phyloP scores from a whole-genome alignment of 805 yeast species.

The Nakazawaea laoshanensis region DNA sequence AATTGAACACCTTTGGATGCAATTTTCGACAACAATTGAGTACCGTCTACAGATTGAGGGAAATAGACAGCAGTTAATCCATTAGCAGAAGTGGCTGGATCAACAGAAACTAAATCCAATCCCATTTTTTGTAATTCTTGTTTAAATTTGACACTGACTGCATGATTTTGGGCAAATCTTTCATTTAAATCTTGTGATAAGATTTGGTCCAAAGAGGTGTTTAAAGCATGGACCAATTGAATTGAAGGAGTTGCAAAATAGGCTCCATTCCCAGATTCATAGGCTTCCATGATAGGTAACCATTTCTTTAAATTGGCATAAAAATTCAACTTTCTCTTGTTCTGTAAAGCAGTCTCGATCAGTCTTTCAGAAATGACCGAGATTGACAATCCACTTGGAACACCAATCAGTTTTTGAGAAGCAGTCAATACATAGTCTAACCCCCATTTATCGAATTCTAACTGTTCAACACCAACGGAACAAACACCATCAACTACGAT shows the following conservation, averaged over 20 bases:
- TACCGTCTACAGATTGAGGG: constrained; percentile 66
- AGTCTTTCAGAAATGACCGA: constrained; percentile 74
- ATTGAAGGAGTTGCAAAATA: constrained; percentile 98
- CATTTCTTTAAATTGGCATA: constrained; percentile 74
- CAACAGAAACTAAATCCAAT: constrained; percentile 58
- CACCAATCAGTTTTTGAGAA: constrained; percentile 93
- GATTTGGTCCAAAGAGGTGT: constrained; percentile 68
- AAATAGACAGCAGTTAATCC: constrained; percentile 82
- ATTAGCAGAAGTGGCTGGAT: constrained; percentile 61
- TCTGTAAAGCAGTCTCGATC: constrained; percentile 44
- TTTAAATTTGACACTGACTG: constrained; percentile 62
- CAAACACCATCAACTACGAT: constrained; percentile 92
- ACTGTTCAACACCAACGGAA: constrained; percentile 81
- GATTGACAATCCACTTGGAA: constrained; percentile 85
- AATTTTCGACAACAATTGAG: constrained; percentile 51
- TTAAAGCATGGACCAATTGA: constrained; percentile 75
- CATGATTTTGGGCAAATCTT: constrained; percentile 56
- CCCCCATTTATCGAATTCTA: constrained; percentile 85
- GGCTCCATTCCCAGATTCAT: constrained; percentile 70
- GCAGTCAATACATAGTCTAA: constrained; percentile 85
- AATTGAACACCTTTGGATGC: constrained; percentile 62
- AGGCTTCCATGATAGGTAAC: constrained; percentile 82
- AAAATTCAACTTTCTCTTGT: constrained; percentile 36
- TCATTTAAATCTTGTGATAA: constrained; percentile 43
- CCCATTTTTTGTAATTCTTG: constrained; percentile 47